These are phyloP conservation scores for Fusarium staphyleae DNA, from an alignment of 2,329 filamentous ascomycete species.

Conservation along the genomic window DNA sequence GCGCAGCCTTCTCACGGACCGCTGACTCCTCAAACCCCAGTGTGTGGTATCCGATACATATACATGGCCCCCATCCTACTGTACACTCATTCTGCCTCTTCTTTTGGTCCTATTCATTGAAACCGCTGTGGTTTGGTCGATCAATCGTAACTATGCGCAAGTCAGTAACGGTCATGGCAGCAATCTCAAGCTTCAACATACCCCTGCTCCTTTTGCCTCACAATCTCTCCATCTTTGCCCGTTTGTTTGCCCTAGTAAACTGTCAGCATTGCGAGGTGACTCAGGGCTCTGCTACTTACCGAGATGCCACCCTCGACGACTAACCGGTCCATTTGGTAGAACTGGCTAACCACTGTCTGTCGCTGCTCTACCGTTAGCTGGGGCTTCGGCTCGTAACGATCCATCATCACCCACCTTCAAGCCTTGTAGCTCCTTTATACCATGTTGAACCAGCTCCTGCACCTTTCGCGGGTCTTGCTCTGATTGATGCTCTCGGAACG, in stretches of 20 bases:
- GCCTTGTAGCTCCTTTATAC: constrained; percentile 83
- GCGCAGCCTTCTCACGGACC: constrained; percentile 14
- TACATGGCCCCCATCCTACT: constrained; percentile 41
- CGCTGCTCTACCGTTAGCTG: constrained; percentile 63
- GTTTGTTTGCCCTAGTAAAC: constrained; percentile 70
- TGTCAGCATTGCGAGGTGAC: constrained; percentile 17
- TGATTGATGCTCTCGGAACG: constrained; percentile 80
- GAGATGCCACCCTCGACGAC: constrained; percentile 90
- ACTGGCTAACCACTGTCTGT: constrained; percentile 93
- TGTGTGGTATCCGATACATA: constrained; percentile 40
- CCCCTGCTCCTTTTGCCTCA: constrained; percentile 82
- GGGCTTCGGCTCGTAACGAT: too few relatives aligned
- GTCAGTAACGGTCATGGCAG: constrained; percentile 3
- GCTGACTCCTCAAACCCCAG: constrained; percentile 17
- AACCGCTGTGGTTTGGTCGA: constrained; percentile 5
- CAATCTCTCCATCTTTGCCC: constrained; percentile 69
- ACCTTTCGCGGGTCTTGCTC: constrained; percentile 77
- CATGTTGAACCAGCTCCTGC: constrained; percentile 90
- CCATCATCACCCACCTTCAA: constrained; percentile 73
- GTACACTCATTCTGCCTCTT: constrained; percentile 33
- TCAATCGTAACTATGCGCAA: constrained; percentile 30
- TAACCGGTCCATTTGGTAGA: constrained; percentile 89
- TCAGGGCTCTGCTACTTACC: constrained; percentile 51
- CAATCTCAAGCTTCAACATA: constrained; percentile 51
- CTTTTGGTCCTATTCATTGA: constrained; percentile 8